These are phyloP conservation scores for Diaporthe humulicola DNA, from an alignment of 2,329 filamentous ascomycete genomes.

Conservation along the genomic window DNA sequence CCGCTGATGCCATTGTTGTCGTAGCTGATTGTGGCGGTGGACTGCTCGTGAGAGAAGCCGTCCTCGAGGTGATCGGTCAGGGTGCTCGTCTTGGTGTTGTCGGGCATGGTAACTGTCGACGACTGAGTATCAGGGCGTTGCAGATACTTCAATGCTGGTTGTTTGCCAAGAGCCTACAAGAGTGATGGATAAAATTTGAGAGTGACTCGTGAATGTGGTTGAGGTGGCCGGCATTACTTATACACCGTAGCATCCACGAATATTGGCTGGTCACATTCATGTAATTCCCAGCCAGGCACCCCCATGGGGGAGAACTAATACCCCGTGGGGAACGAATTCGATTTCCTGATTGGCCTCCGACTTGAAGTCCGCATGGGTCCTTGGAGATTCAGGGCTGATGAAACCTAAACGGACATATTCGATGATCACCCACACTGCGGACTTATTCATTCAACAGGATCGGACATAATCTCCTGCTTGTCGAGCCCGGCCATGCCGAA, in stretches of 20 bases:
- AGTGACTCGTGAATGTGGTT: neutral
- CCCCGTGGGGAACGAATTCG: conserved; percentile 5
- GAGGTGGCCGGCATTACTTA: conserved; percentile 10
- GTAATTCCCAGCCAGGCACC: neutral
- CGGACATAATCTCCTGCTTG: neutral
- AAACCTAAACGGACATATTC: neutral
- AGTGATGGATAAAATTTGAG: neutral
- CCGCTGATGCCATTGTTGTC: conserved; percentile 48
- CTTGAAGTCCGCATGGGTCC: neutral
- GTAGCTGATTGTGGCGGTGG: conserved; percentile 41
- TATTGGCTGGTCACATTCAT: neutral
- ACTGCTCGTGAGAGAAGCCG: conserved; percentile 3
- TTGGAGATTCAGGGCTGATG: neutral
- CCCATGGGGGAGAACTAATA: conserved; percentile 1
- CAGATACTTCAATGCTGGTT: neutral
- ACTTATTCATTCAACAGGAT: neutral
- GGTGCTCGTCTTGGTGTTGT: neutral
- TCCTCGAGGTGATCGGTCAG: conserved; percentile 13
- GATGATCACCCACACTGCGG: neutral
- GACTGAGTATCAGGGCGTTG: too few species aligned
- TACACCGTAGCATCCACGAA: neutral
- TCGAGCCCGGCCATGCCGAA: neutral
- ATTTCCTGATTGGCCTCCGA: neutral
- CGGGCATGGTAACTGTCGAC: neutral
- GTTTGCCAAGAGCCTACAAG: neutral